phyloP scores from a whole-genome alignment of 805 yeast genomes.

The Peterozyma xylosa region DNA sequence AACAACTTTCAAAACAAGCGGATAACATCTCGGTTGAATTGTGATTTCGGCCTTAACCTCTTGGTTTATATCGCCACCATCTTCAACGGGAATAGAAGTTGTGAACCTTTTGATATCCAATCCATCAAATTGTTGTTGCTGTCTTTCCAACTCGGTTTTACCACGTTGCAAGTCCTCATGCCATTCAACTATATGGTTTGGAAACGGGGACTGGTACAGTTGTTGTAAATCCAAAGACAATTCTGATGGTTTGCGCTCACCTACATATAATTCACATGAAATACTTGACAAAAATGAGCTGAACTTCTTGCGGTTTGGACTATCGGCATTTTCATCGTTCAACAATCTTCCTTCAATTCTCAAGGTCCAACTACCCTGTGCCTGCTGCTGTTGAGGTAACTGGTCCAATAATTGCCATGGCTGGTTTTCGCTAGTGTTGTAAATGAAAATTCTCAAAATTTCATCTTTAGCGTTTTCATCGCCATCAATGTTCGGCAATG shows the following conservation, averaged over 20 bases:
- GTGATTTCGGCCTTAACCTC: constrained; percentile 65
- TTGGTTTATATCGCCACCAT: constrained; percentile 21
- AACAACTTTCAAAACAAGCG: constrained; percentile 58
- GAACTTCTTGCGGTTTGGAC: constrained; percentile 51
- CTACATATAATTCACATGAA: constrained; percentile 59
- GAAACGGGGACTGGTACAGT: constrained; percentile 19
- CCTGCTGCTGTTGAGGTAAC: constrained; percentile 7
- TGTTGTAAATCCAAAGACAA: constrained; percentile 13
- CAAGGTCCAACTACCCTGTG: constrained; percentile 69
- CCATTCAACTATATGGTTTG: constrained; percentile 72
- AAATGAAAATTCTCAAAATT: constrained; percentile 69
- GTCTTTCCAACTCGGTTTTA: constrained; percentile 20
- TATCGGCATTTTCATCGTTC: constrained; percentile 41
- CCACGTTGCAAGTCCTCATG: constrained; percentile 48
- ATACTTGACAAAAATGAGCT: constrained; percentile 78
- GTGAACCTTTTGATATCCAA: constrained; percentile 83
- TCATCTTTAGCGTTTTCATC: constrained; percentile 42
- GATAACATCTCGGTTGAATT: constrained; percentile 72
- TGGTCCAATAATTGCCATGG: constrained; percentile 61
- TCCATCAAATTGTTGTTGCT: constrained; percentile 65
- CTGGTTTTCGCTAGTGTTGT: constrained; percentile 78
- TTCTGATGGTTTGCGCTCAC: constrained; percentile 13
- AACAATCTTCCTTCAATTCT: constrained; percentile 82
- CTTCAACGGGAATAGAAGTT: constrained; percentile 20
- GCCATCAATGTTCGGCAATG: constrained; percentile 31